Evolutionary conservation across 441 rosid genomes (phyloP).

Genomic region (Adansonia madagascariensis): DNA sequence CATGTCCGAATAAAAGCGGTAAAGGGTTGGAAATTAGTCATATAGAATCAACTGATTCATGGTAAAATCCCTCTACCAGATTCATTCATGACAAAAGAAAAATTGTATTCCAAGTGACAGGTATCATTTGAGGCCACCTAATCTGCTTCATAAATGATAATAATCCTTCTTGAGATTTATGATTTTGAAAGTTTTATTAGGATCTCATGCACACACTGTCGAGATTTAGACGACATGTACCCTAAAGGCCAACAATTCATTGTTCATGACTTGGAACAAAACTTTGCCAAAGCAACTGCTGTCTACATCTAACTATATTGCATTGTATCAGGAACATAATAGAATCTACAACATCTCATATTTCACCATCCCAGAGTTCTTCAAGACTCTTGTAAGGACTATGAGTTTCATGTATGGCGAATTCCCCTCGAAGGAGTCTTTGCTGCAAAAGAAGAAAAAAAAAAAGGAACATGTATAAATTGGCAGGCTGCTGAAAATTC

Average conservation of each 20-base stretch:
- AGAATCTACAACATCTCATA: conserved; percentile 33
- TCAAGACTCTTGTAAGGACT: conserved; percentile 60
- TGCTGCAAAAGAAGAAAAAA: conserved; percentile 38
- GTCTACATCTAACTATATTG: not conserved
- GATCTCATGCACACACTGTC: too few species aligned
- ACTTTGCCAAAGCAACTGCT: not conserved
- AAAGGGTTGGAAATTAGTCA: too few species aligned
- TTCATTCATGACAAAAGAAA: not conserved
- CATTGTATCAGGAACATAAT: not conserved
- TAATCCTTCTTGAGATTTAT: too few species aligned
- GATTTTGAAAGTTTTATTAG: too few species aligned
- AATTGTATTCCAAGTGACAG: not conserved
- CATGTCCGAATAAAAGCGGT: too few species aligned
- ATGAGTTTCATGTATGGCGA: conserved; percentile 45
- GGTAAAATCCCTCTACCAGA: not conserved
- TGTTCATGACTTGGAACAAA: not conserved
- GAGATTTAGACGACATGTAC: not conserved
- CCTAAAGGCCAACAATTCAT: conserved; percentile 18
- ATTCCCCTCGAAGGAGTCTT: conserved; percentile 61
- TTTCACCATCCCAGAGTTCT: conserved; percentile 66
- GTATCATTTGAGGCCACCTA: not conserved
- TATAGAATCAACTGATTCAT: too few species aligned
- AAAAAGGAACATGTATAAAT: too few species aligned
- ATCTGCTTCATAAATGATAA: too few species aligned
- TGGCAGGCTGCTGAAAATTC: not conserved